Base-by-base conservation (phyloP, 148 eudicot genomes). In the Silene latifolia region DNA sequence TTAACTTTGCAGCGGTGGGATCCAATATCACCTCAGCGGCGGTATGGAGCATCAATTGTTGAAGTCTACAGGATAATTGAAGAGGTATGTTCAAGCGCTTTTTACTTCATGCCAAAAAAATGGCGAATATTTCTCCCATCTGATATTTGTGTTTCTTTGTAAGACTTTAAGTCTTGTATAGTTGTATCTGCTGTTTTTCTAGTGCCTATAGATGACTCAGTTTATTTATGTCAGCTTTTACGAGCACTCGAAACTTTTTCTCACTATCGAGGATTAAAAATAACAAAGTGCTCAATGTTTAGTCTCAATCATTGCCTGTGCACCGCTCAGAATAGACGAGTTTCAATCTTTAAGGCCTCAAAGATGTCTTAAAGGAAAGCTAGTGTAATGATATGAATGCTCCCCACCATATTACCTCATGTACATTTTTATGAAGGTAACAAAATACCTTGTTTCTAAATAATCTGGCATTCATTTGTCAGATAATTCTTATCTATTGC, bases 11-110 rank as follows among this genome's bases (percentile, higher is more conserved):
- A 96, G 99, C 86, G 80, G 19, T 96, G 99, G 99, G 89, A 84
- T 25, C 89, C 97, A 35, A 80, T 96, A 80, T 96, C 99, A 76
- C 87, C 90, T 74, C 99, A 96, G 82, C 98, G 89, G 83, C 86
- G 98, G 76, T 91, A 96, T 82, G 99, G 98, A 78, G 91, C 93
- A 79, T 96, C 99, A 79, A 87, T 96, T 78, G 98, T 96, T 77
- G 99, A 96, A 84, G 99, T 96, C 64, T 96, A 87, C 87, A 88
- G 99, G 79, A 96, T 96, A 77, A 90, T 96, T 25, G 99, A 96
- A 83, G 99, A 96, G 99, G 99, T 96, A 82, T 56, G 74, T 23
- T 29, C 78, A 27, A 39, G 57, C 75, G 35, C 67, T 46, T 18
- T 64, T 54, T 63, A n/a, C 47, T 56, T 76, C 17, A 48, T 74